Evolutionary conservation across 192 early-diverging fungal species (phyloP).

Genomic region (Pilaira anomala): DNA sequence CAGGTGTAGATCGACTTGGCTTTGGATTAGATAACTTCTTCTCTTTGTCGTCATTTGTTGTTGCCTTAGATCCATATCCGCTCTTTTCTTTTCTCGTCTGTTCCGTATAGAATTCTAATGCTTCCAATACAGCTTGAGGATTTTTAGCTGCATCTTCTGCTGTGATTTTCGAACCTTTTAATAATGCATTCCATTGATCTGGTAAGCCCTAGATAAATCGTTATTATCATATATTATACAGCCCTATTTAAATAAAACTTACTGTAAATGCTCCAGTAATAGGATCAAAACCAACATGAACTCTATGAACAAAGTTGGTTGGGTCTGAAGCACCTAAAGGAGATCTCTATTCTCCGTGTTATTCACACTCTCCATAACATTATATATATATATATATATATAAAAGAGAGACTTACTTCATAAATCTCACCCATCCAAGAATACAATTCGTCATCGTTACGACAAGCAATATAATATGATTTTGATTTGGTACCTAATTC

Average conservation of each 20-base stretch:
- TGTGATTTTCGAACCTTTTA: slow-evolving; percentile 92
- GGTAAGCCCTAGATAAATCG: slow-evolving; percentile 73
- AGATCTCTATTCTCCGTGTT: slow-evolving; percentile 44
- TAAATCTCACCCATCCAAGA: slow-evolving; percentile 99
- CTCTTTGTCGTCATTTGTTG: slow-evolving; percentile 3
- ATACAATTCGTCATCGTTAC: slow-evolving; percentile 95
- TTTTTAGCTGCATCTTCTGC: slow-evolving; percentile 97
- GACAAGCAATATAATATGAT: slow-evolving; percentile 88
- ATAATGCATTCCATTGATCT: slow-evolving; percentile 89
- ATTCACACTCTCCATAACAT: not conserved
- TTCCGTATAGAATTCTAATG: slow-evolving; percentile 97
- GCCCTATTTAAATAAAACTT: slow-evolving; percentile 12
- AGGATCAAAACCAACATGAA: slow-evolving; percentile 72
- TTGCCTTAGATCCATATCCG: slow-evolving; percentile 14
- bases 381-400: too few species aligned
- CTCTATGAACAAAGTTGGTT: slow-evolving; percentile 84
- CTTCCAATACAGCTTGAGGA: slow-evolving; percentile 96
- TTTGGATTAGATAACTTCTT: slow-evolving; percentile 12
- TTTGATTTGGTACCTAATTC: slow-evolving; percentile 90
- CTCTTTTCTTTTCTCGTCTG: slow-evolving; percentile 48
- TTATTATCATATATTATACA: not conserved
- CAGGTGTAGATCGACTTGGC: slow-evolving; percentile 26
- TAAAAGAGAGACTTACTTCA: slow-evolving; percentile 49
- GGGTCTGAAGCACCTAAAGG: slow-evolving; percentile 77
- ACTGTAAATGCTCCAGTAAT: slow-evolving; percentile 60